These are phyloP conservation scores for Isatis lusitanica DNA, from an alignment of 441 rosid species.

Conservation along the genomic window DNA sequence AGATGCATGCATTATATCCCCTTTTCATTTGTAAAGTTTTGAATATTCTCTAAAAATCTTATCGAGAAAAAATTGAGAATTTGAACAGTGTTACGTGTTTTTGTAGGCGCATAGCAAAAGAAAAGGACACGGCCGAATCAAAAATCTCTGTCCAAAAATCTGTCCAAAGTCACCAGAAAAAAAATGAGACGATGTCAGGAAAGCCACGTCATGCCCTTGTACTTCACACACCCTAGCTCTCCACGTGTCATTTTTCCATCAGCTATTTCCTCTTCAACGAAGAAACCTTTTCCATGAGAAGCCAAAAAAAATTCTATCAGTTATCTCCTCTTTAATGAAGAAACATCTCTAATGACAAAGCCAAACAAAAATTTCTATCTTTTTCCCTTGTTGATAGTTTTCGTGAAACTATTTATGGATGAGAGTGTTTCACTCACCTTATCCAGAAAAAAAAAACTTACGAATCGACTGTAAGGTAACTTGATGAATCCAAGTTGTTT, in stretches of 20 bases:
- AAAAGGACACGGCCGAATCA: conserved; percentile 8
- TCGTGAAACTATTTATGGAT: not conserved
- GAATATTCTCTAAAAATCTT: not conserved
- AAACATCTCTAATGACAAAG: too few relatives aligned
- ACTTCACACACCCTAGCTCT: conserved; percentile 28
- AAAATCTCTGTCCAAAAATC: conserved; percentile 12
- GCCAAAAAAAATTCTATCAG: not conserved
- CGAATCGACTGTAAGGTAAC: not conserved
- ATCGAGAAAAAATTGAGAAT: conserved; percentile 4
- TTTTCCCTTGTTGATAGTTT: not conserved
- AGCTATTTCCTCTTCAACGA: conserved; percentile 1
- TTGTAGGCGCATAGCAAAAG: conserved; percentile 5
- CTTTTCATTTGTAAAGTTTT: not conserved
- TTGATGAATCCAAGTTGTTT: not conserved
- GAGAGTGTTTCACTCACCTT: not conserved
- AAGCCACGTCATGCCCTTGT: conserved; percentile 18
- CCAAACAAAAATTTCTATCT: too few relatives aligned
- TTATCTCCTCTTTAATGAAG: not conserved
- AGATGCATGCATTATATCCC: not conserved
- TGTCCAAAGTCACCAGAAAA: conserved; percentile 15
- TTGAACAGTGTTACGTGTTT: conserved; percentile 27
- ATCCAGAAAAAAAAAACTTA: not conserved
- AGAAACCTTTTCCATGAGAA: not conserved
- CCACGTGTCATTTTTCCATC: conserved; percentile 22
- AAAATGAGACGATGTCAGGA: not conserved